Percentiles rank a stretch among this genome's conserved stretches.
Evolutionary conservation across 2,329 filamentous ascomycete genomes (phyloP).

Genomic region (Fusarium verrucosum): DNA sequence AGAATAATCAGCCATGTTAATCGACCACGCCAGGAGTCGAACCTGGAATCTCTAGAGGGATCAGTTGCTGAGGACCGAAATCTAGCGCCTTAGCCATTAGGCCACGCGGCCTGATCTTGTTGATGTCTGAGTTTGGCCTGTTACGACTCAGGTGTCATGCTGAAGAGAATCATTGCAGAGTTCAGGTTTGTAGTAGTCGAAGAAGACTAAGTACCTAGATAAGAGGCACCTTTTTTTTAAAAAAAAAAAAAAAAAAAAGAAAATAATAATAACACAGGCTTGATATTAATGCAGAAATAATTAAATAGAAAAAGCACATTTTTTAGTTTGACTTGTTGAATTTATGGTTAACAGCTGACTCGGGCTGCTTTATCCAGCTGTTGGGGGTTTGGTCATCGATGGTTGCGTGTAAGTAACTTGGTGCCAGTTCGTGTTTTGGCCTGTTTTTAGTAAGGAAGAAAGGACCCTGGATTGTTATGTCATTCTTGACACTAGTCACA

Average conservation of each 20-base stretch:
- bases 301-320: neutral
- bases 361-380: neutral
- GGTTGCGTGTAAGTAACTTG: too few species aligned
- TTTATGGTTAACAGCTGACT: too few species aligned
- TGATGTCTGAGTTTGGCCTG: neutral
- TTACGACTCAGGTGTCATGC: neutral
- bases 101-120: slow-evolving; percentile 26
- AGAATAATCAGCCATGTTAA: neutral
- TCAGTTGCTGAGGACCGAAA: slow-evolving; percentile 14
- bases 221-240: too few species aligned
- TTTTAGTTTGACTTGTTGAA: too few species aligned
- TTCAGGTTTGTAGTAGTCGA: too few species aligned
- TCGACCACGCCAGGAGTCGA: slow-evolving; percentile 31
- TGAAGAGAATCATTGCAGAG: too few species aligned
- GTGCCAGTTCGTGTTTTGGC: too few species aligned
- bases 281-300: neutral
- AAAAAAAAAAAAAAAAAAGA: too few species aligned
- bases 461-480: neutral
- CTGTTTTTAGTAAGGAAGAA: neutral
- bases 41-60: slow-evolving; percentile 32
- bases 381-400: too few species aligned
- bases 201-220: too few species aligned
- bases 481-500: neutral
- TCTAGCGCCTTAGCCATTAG: slow-evolving; percentile 33
- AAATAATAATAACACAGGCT: neutral